phyloP scores from a whole-genome alignment of 176 grass and related monocot genomes.

The Avena insularis region DNA sequence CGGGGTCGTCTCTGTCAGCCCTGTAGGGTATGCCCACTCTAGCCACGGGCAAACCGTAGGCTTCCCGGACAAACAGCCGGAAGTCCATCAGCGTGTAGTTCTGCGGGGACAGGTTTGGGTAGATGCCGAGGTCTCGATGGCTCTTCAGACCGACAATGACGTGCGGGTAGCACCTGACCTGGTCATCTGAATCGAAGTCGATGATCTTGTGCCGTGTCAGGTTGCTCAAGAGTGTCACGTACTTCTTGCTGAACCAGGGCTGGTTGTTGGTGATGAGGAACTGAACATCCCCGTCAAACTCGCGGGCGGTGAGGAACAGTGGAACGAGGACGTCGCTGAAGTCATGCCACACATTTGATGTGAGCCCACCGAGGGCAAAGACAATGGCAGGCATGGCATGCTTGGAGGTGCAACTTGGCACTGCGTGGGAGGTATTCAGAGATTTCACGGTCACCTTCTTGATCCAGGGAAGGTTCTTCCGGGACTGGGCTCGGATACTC shows the following conservation, averaged over 20 bases:
- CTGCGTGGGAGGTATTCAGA: slow-evolving; percentile 42
- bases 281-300: slow-evolving; percentile 59
- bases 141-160: slow-evolving; percentile 67
- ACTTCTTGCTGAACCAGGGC: slow-evolving; percentile 69
- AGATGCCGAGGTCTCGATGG: slow-evolving; percentile 66
- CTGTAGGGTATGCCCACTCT: slow-evolving; percentile 49
- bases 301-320: slow-evolving; percentile 65
- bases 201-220: slow-evolving; percentile 59
- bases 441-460: slow-evolving; percentile 58
- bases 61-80: slow-evolving; percentile 60
- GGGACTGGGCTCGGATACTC: slow-evolving; percentile 57
- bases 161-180: slow-evolving; percentile 73
- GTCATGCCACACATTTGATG: slow-evolving; percentile 70
- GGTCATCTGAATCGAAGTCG: slow-evolving; percentile 39
- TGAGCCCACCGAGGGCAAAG: slow-evolving; percentile 72
- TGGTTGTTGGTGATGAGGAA: slow-evolving; percentile 62
- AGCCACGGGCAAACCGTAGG: slow-evolving; percentile 45
- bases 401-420: slow-evolving; percentile 52
- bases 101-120: slow-evolving; percentile 40
- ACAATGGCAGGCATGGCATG: slow-evolving; percentile 61
- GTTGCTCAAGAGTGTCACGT: slow-evolving; percentile 45
- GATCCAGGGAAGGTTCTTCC: slow-evolving; percentile 59
- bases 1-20: slow-evolving; percentile 43
- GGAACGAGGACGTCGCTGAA: slow-evolving; percentile 75
- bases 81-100: slow-evolving; percentile 78